Conservation (phyloP, 75 land plant genomes). For the Cupressus sempervirens region DNA sequence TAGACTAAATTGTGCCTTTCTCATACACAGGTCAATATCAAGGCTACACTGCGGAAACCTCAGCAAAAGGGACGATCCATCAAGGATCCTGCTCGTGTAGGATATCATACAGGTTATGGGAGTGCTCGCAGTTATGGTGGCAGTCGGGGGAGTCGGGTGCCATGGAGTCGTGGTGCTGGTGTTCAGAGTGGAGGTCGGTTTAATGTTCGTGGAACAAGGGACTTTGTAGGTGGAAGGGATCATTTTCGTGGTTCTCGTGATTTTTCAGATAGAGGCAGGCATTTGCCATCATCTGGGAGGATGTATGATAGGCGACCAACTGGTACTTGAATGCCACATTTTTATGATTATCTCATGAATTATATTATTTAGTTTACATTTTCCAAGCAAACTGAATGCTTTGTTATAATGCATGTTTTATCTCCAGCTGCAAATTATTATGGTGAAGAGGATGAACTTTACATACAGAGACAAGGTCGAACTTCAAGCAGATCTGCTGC, state of each 20-base stretch:
- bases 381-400: neutral
- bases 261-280: neutral
- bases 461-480: neutral
- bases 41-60: conserved; percentile 38
- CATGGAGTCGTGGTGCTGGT: conserved; percentile 13
- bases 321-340: neutral
- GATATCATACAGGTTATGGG: conserved; percentile 17
- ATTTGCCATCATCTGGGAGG: conserved; percentile 1
- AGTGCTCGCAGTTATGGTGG: neutral
- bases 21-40: conserved; percentile 27
- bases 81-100: conserved; percentile 25
- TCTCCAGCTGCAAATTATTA: neutral
- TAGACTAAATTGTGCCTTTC: neutral
- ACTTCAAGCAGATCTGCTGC: conserved; percentile 6
- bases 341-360: neutral
- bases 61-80: conserved; percentile 20
- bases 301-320: conserved; percentile 7
- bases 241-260: neutral
- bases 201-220: neutral
- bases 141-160: neutral
- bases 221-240: neutral
- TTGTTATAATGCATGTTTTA: neutral
- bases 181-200: neutral
- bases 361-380: neutral
- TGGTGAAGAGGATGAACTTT: conserved; percentile 2